Conservation (phyloP, 2,329 filamentous ascomycete species). For the Aspergillus tanneri region DNA sequence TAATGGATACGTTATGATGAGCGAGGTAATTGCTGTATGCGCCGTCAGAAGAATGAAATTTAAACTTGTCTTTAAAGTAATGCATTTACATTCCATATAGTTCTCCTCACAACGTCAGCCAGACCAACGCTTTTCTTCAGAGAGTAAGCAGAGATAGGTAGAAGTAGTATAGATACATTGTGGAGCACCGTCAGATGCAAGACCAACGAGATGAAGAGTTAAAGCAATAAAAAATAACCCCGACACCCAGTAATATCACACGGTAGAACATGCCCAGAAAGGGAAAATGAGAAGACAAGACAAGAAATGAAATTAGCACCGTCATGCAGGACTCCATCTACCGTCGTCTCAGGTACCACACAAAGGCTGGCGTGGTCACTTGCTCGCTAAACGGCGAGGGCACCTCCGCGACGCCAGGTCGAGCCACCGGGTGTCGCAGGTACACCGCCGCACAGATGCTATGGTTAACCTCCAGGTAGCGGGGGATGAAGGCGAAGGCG, state of each 20-base stretch:
- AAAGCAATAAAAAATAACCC: conserved; percentile 23
- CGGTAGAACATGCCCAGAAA: conserved; percentile 26
- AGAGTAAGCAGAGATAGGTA: too few species aligned
- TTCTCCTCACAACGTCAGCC: too few species aligned
- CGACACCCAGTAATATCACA: conserved; percentile 40
- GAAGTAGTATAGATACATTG: too few species aligned
- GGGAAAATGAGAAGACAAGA: conserved; percentile 15
- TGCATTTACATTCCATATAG: conserved; percentile 4
- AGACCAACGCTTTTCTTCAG: too few species aligned
- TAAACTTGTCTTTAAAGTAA: too few species aligned
- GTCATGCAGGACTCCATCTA: conserved; percentile 44
- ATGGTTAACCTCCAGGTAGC: conserved; percentile 96
- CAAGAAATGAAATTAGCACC: conserved; percentile 10
- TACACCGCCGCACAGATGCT: conserved; percentile 96
- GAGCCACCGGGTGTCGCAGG: conserved; percentile 85
- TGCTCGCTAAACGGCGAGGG: conserved; percentile 75
- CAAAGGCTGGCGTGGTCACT: conserved; percentile 79
- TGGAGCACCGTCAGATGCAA: too few species aligned
- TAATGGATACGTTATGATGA: neutral
- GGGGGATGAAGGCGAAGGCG: conserved; percentile 90
- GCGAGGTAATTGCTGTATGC: neutral
- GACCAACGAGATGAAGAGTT: too few species aligned
- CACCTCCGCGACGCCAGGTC: conserved; percentile 75
- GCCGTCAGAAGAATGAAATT: neutral
- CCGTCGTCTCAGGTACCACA: conserved; percentile 86